A percentile compares a stretch with the other conserved stretches of the same genome.
phyloP scores from a whole-genome alignment of 495 filamentous ascomycete species.

The Neurospora pannonica region DNA sequence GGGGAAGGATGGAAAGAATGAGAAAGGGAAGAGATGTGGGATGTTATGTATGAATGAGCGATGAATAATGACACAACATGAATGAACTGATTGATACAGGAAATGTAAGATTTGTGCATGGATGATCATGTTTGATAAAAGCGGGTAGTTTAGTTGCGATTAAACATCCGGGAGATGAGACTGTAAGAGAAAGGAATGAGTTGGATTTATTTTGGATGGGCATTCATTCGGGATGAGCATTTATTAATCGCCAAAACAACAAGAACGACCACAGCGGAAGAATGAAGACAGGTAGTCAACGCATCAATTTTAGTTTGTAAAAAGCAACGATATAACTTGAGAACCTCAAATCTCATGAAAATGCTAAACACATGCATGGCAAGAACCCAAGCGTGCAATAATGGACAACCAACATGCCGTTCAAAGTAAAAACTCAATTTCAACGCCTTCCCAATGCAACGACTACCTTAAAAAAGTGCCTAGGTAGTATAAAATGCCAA shows the following conservation, averaged over 20 bases:
- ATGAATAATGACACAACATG: background rate
- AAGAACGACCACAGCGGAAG: background rate
- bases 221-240: background rate
- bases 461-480: background rate
- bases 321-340: background rate
- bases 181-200: background rate
- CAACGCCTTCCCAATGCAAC: background rate
- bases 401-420: background rate
- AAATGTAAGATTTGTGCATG: background rate
- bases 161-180: background rate
- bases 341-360: background rate
- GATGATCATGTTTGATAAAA: background rate
- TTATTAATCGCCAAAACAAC: background rate
- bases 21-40: too few relatives aligned
- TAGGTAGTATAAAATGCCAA: background rate
- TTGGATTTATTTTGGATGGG: background rate
- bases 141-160: background rate
- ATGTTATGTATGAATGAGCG: background rate
- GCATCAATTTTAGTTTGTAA: background rate
- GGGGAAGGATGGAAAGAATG: too few relatives aligned
- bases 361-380: background rate
- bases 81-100: background rate
- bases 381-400: background rate
- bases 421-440: background rate
- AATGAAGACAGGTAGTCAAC: background rate